A percentile compares a stretch with the other conserved stretches of the same genome.
These are phyloP conservation scores for Talaromyces wortmannii DNA, from an alignment of 495 filamentous ascomycete species.

Conservation along the genomic window DNA sequence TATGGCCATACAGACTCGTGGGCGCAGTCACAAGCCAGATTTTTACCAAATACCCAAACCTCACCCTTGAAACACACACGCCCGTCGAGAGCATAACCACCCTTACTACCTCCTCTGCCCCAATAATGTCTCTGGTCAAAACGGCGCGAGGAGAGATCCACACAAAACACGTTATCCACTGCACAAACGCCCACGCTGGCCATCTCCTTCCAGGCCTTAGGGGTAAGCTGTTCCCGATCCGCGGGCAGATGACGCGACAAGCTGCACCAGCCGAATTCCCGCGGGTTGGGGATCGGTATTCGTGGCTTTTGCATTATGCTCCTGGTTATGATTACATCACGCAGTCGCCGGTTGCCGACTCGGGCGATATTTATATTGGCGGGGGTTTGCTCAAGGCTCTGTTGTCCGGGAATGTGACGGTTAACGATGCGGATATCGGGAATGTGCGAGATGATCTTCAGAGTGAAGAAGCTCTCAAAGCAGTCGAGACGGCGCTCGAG, in stretches of 20 bases:
- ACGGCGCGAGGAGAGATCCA: slow-evolving; percentile 27
- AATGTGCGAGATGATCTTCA: slow-evolving; percentile 3
- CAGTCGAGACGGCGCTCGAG: neutral
- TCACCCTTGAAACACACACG: slow-evolving; percentile 34
- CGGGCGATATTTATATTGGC: slow-evolving; percentile 9
- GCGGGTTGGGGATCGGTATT: slow-evolving; percentile 8
- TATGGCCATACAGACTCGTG: slow-evolving; percentile 40
- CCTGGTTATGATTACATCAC: slow-evolving; percentile 29
- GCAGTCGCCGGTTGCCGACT: slow-evolving; percentile 11
- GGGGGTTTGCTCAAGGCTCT: slow-evolving; percentile 26
- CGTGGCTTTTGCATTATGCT: slow-evolving; percentile 26
- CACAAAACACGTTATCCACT: slow-evolving; percentile 36
- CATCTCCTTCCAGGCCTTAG: slow-evolving; percentile 37
- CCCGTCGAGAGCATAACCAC: slow-evolving; percentile 10
- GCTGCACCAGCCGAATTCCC: slow-evolving; percentile 11
- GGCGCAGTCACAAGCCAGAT: slow-evolving; percentile 13
- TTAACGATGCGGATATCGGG: slow-evolving; percentile 2
- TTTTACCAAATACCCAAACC: slow-evolving; percentile 12
- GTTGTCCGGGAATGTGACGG: slow-evolving; percentile 1
- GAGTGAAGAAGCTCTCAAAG: slow-evolving; percentile 1
- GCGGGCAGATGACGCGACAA: slow-evolving; percentile 43
- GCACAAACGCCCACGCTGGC: slow-evolving; percentile 39
- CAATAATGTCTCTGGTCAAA: neutral
- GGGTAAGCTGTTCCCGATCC: slow-evolving; percentile 33
- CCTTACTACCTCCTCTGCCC: slow-evolving; percentile 17